Percentiles rank a stretch among this genome's conserved stretches.
Evolutionary conservation across 163 green algal genomes (phyloP).

Genomic region (Coccomyxa subellipsoidea): DNA sequence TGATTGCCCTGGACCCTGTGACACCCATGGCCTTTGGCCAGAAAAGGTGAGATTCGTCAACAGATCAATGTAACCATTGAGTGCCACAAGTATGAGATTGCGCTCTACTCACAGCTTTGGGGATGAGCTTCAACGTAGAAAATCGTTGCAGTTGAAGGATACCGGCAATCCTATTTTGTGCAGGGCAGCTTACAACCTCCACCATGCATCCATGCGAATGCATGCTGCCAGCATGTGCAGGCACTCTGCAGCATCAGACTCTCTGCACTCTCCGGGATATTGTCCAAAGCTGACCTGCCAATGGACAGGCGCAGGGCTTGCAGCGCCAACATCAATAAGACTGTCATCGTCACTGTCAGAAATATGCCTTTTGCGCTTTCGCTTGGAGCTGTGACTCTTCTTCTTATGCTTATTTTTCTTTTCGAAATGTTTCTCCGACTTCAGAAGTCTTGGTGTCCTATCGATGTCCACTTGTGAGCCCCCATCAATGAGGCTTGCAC

Average conservation of each 20-base stretch:
- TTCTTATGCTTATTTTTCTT: background rate
- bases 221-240: constrained; percentile 1
- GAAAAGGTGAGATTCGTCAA: no score
- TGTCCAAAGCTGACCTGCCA: background rate
- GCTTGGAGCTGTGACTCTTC: background rate
- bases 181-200: background rate
- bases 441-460: no score
- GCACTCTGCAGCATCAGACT: background rate
- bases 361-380: background rate
- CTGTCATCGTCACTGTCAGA: background rate
- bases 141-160: no score
- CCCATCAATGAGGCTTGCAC: background rate
- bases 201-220: background rate
- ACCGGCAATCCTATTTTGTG: no score
- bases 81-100: no score
- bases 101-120: no score
- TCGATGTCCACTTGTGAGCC: background rate
- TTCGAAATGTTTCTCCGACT: background rate
- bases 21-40: no score
- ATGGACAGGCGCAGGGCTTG: background rate
- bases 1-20: no score
- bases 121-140: no score
- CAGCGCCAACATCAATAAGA: background rate
- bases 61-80: no score
- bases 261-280: background rate